Evolutionary conservation across 768 basidiomycete species (phyloP).

Genomic region (Phylloporus sp.): DNA sequence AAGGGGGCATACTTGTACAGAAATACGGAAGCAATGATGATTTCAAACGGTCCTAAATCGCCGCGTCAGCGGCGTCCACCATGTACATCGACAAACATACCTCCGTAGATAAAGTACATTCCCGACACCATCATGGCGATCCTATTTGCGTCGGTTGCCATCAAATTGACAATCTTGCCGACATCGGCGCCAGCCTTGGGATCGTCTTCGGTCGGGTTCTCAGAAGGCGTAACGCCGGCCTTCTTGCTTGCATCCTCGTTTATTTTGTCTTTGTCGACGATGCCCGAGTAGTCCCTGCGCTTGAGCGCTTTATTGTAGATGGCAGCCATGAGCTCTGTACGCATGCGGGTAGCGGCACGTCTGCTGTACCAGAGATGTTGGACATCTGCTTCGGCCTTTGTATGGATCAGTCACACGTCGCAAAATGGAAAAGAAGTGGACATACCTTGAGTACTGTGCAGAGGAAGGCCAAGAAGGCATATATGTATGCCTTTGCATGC

Average conservation of each 20-base stretch:
- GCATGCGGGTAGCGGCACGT: constrained; percentile 68
- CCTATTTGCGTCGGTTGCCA: constrained; percentile 75
- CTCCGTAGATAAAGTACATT: constrained; percentile 65
- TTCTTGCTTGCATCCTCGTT: constrained; percentile 23
- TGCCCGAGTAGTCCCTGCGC: constrained; percentile 78
- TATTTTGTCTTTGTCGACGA: constrained; percentile 51
- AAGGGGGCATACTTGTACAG: constrained; percentile 59
- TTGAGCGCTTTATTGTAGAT: constrained; percentile 89
- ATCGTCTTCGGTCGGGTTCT: constrained; percentile 38
- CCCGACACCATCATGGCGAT: constrained; percentile 52
- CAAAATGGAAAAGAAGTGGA: not conserved
- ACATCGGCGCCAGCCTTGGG: constrained; percentile 78
- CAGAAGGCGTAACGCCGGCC: constrained; percentile 9
- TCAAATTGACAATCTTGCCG: constrained; percentile 87
- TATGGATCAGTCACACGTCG: not conserved
- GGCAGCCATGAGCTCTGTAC: constrained; percentile 75
- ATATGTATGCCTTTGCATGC: constrained; percentile 66
- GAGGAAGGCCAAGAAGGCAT: constrained; percentile 70
- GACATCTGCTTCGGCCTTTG: constrained; percentile 58
- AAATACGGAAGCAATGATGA: constrained; percentile 67
- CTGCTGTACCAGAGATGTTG: constrained; percentile 81
- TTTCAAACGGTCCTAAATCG: constrained; percentile 64
- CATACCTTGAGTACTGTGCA: constrained; percentile 38
- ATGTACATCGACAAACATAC: constrained; percentile 27
- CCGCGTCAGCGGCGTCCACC: not conserved